Base-by-base conservation (phyloP, 2,329 filamentous ascomycete species). In the Ascochyta koolunga region DNA sequence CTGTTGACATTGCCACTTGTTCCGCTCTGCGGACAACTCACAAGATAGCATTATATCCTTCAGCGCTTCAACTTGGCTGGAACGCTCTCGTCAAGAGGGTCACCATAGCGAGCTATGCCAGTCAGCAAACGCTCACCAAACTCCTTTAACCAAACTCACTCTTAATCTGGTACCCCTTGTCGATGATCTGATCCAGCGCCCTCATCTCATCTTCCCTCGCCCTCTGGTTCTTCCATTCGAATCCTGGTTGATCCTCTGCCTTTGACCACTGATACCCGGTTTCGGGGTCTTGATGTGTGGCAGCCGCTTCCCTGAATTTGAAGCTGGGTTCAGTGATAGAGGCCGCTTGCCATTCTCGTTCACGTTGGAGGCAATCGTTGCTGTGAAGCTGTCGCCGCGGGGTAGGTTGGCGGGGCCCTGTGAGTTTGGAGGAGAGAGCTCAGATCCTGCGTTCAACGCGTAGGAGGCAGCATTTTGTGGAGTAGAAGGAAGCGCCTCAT, bases 361-460 rank as follows among this genome's bases (percentile, higher is more conserved):
- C 38, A 75, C 60, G 9, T 63, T 59, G 3, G 67, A 63, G 11
- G 59, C 52, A 31, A 64, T 57, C 15, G 58, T 59, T 21, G 64
- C 55, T 22, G 59, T 42, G 44, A 60, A 51, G 50, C 46, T 51
- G 18, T 67, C 62, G 39, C 67, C 65, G 44, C 66, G 70, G 40
- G 64, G 43, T 19, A 64, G 55, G 11, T 56, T 39, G 31, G 63
- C 41, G 37, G 67, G 60, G 43, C 64, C 69, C 63, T 84, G 82
- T 1, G 82, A 84, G 48, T 80, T 79, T 21, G 83, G 82, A 31
- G 83, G 83, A 9, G 82, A 84, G 48, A 83, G 77, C 55, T 83
- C 80, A n/a, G 76, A 74, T 61, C 69, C 60, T 47, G 65, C 66
- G 54, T 58, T 64, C 58, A 62, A 65, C 61, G 58, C 52, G 32